Base-by-base conservation (phyloP, 257 asterid genomes). In the Rauvolfia tetraphylla region DNA sequence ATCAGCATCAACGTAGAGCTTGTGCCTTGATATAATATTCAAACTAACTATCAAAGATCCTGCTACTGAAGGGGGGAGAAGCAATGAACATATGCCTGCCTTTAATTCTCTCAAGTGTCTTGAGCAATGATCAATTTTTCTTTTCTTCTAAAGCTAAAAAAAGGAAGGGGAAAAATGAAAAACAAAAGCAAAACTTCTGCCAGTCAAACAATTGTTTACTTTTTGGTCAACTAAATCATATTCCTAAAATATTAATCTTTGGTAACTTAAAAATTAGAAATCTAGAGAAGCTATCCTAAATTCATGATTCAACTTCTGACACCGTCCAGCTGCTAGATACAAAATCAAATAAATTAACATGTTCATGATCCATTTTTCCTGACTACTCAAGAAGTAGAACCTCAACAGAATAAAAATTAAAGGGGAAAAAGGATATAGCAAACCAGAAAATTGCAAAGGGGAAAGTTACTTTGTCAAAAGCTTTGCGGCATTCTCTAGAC, bases 401-500 rank as follows among this genome's bases (percentile, higher is more conserved):
- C 75, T 71, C 46, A 14, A 25, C 13, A 23, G 29, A 71, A 17
- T 70, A 70, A 23, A 48, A 48, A 71, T 31, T 46, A 71, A n/a
- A 10, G 20, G 59, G 42, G 29, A 44, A 51, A 34, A 51, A 18
- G 8, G 20, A 41, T 2, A 36, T 36, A 44, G 53, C 3, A 31
- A 73, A 53, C 13, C 29, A 61, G 34, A 72, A 13, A 0, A 53
- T 18, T 49, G 31, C 69, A 69, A 63, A 76, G 54, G 46, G 63
- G 81, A 79, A 84, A 76, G 8, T 79, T 85, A 92, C 97, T 80
- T 92, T 92, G 83, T 92, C 96, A 86, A 92, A 92, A 82, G 97
- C 95, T 81, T 76, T 88, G 56, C 88, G 86, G 61, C 97, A 92
- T 82, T 92, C 95, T 46, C 33, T 83, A 31, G 96, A 89, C 53